A percentile compares a stretch with the other conserved stretches of the same genome.
phyloP scores from a whole-genome alignment of 2,329 filamentous ascomycete species.

The Scedosporium apiospermum region DNA sequence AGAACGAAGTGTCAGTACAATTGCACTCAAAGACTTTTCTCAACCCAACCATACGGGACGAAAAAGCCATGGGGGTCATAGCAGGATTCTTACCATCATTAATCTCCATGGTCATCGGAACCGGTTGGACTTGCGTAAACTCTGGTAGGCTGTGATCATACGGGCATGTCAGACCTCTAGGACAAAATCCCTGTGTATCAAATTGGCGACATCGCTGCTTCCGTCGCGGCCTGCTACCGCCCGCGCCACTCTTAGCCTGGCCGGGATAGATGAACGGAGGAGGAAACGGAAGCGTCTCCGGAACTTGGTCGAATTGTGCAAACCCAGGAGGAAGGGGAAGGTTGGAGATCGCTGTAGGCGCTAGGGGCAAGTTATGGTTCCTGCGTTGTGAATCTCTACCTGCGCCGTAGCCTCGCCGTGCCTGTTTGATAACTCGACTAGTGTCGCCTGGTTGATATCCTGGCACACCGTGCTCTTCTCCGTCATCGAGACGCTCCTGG shows the following conservation, averaged over 20 bases:
- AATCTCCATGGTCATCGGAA: background rate
- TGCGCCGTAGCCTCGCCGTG: background rate
- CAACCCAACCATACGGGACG: background rate
- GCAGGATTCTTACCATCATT: background rate
- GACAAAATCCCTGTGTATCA: slow-evolving; percentile 63
- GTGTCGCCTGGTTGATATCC: background rate
- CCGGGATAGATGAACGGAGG: background rate
- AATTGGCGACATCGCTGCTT: slow-evolving; percentile 57
- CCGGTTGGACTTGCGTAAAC: background rate
- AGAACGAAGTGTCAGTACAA: slow-evolving; percentile 46
- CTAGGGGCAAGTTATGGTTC: background rate
- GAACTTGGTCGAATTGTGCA: background rate
- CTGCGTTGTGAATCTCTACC: background rate
- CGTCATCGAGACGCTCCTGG: background rate
- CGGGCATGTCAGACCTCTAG: slow-evolving; percentile 54
- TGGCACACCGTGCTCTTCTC: background rate
- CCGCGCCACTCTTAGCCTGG: background rate
- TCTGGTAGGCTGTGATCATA: slow-evolving; percentile 52
- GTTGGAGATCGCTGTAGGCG: slow-evolving; percentile 5
- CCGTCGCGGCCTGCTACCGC: slow-evolving; percentile 19
- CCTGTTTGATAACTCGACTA: background rate
- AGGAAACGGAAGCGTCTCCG: background rate
- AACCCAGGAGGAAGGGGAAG: background rate
- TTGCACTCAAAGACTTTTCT: slow-evolving; percentile 34
- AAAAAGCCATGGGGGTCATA: background rate